Evolutionary conservation across 345 rosid species (phyloP), one percentile per base, ranked within the genome.

Genomic region (Isatis tinctoria): DNA sequence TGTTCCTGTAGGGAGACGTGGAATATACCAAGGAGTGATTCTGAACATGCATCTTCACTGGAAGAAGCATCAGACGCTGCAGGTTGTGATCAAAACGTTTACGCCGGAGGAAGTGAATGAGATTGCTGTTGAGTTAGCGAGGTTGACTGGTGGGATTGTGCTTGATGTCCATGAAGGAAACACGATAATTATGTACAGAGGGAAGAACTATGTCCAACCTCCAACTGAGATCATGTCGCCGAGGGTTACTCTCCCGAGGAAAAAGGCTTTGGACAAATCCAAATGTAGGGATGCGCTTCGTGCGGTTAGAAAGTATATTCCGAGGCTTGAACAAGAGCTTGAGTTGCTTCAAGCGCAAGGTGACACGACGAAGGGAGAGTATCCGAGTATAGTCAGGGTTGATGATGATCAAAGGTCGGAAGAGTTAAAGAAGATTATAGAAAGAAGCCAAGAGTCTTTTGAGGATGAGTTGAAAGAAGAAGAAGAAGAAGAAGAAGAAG

Each of bases 11-110:
- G 97, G 97, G 41, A 88, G 96, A 72, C 78, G 97, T 12, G 97
- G 99, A 32, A 85, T 95, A 45, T 95, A 92, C 83, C 97, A 95
- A 72, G 97, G 99, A 67, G 97, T 95, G 48, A 92, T 92, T 76
- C 81, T 95, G 58, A 95, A 95, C 81, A 95, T 95, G 99, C 99
- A 95, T 76, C 85, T 95, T 82, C 99, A 92, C 70, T 95, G 99
- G 99, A 92, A 92, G 93, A 95, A 92, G 70, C 97, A 90, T 81
- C 97, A 95, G 81, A 90, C 96, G 11, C 48, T 95, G 64, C 69
- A 92, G 82, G 99, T 95, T 63, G 75, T 87, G 17, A 93, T 92
- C 56, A 95, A 87, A 84, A 95, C 97, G 5, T 95, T 92, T 75
- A 74, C 97, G 1, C 86, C 86, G 0, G 97, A 92, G 48, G 99